Percentiles rank a stretch among this genome's conserved stretches.
phyloP scores from a whole-genome alignment of 352 stramenopile species.

The Globisporangium megalacanthum region DNA sequence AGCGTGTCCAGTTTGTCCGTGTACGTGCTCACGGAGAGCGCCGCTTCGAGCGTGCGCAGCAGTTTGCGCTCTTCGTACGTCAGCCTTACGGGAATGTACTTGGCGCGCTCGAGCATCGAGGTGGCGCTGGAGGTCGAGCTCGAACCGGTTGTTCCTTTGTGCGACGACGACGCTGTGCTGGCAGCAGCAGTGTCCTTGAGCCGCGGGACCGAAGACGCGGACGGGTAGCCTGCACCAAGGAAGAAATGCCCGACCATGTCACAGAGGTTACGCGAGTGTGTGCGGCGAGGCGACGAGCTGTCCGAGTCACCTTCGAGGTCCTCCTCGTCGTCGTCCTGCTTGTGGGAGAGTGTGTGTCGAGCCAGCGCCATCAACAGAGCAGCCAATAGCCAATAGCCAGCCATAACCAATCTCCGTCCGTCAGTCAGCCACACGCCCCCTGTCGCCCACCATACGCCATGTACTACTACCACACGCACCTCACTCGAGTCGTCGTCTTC shows the following conservation, averaged over 20 bases:
- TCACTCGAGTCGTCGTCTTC: slow-evolving; percentile 13
- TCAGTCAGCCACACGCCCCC: no score
- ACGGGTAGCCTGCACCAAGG: slow-evolving; percentile 53
- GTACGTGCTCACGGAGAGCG: slow-evolving; percentile 92
- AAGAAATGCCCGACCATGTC: slow-evolving; percentile 85
- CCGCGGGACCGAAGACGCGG: slow-evolving; percentile 6
- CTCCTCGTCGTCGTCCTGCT: slow-evolving; percentile 27
- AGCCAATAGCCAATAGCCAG: not conserved
- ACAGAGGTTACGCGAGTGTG: slow-evolving; percentile 76
- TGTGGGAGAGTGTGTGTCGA: not conserved
- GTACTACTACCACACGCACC: slow-evolving; percentile 1
- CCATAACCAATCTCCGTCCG: no score
- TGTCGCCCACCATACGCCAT: not conserved
- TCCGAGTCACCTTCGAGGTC: slow-evolving; percentile 39
- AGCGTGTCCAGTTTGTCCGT: slow-evolving; percentile 89
- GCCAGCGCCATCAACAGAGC: not conserved
- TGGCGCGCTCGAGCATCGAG: slow-evolving; percentile 88
- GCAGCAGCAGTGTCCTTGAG: slow-evolving; percentile 5
- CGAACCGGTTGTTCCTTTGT: no score
- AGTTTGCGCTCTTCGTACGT: slow-evolving; percentile 94
- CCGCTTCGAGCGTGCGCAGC: slow-evolving; percentile 91
- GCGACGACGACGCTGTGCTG: not conserved
- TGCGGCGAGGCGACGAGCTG: slow-evolving; percentile 20
- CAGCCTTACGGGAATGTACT: slow-evolving; percentile 95
- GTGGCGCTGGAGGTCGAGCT: slow-evolving; percentile 1